Evolutionary conservation across 2,329 filamentous ascomycete species (phyloP).

Genomic region (Pseudocercospora eumusae): DNA sequence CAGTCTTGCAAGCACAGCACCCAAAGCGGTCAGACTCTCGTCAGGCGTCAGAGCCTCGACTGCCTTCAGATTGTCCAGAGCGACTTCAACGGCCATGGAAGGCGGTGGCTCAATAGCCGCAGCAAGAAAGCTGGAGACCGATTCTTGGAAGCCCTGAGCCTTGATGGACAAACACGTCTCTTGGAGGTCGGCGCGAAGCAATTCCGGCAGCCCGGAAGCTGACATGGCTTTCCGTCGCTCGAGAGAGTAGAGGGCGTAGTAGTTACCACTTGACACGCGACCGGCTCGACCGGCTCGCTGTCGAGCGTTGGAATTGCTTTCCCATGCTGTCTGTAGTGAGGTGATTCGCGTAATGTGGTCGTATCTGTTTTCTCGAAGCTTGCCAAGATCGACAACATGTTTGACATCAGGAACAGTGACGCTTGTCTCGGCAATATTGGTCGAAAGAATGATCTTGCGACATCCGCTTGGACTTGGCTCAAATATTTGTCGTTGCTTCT

Average conservation of each 20-base stretch:
- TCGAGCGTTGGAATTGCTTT: slow-evolving; percentile 50
- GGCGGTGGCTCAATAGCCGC: slow-evolving; percentile 51
- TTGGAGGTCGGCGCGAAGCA: slow-evolving; percentile 50
- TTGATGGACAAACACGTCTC: slow-evolving; percentile 49
- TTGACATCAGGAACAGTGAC: slow-evolving; percentile 56
- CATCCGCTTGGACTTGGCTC: slow-evolving; percentile 43
- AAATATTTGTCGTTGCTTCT: slow-evolving; percentile 49
- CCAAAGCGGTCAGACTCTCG: slow-evolving; percentile 50
- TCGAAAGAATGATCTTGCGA: slow-evolving; percentile 54
- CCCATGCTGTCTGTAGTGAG: slow-evolving; percentile 48
- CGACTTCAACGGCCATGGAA: slow-evolving; percentile 40
- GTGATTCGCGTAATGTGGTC: slow-evolving; percentile 45
- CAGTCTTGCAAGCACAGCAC: slow-evolving; percentile 45
- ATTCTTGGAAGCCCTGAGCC: slow-evolving; percentile 41
- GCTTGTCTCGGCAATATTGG: slow-evolving; percentile 55
- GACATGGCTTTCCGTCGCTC: slow-evolving; percentile 40
- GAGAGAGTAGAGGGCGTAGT: slow-evolving; percentile 52
- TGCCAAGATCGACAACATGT: slow-evolving; percentile 54
- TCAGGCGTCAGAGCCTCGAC: slow-evolving; percentile 48
- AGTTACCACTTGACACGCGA: slow-evolving; percentile 51
- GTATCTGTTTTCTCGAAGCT: slow-evolving; percentile 44
- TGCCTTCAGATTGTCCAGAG: slow-evolving; percentile 44
- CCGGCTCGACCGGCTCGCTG: slow-evolving; percentile 56
- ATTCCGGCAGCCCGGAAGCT: slow-evolving; percentile 42
- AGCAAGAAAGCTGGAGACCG: slow-evolving; percentile 47